Evolutionary conservation across 148 eudicot species (phyloP), one percentile per base, ranked within the genome.

Genomic region (Chenopodium suecicum): DNA sequence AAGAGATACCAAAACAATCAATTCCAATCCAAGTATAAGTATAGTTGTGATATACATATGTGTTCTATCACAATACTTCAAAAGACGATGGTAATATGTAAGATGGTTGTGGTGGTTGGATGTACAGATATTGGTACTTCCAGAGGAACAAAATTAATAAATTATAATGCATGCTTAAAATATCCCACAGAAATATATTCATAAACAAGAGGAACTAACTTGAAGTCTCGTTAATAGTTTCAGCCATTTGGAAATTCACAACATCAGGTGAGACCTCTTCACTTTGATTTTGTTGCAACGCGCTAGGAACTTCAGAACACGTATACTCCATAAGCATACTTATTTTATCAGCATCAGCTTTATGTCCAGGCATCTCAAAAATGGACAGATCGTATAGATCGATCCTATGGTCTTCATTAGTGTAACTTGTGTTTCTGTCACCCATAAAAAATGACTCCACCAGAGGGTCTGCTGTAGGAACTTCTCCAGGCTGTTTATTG

Each of bases 361-460:
- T 85, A 76, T 22, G 50, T 3, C 13, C 80, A 50, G 69, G 74
- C 88, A 73, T 86, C 82, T 91, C 97, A 70, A 89, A 87, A 77
- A 41, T 63, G 20, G 86, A 79, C 71, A 90, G 75, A 81, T 89
- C 91, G 85, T 82, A 81, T 27, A 89, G 77, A 73, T 67, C 31
- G 70, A 69, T 79, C 70, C 86, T 68, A 67, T 78, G 74, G 54
- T 84, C 85, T 78, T 79, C 82, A 75, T 78, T 72, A 10, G 46
- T 17, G n/a, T 52, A 52, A 9, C 73, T 80, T 32, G 65, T 37
- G 74, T 84, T 87, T 81, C 81, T 86, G 68, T 82, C 76, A n/a
- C 86, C 81, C 79, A 85, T 87, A 70, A 78, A 78, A 74, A 23
- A 80, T 60, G 84, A 82, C 54, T 91, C 94, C 10, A 86, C 86